Evolutionary conservation across 768 basidiomycete genomes (phyloP).

Genomic region (Paxillus rubicundulus): DNA sequence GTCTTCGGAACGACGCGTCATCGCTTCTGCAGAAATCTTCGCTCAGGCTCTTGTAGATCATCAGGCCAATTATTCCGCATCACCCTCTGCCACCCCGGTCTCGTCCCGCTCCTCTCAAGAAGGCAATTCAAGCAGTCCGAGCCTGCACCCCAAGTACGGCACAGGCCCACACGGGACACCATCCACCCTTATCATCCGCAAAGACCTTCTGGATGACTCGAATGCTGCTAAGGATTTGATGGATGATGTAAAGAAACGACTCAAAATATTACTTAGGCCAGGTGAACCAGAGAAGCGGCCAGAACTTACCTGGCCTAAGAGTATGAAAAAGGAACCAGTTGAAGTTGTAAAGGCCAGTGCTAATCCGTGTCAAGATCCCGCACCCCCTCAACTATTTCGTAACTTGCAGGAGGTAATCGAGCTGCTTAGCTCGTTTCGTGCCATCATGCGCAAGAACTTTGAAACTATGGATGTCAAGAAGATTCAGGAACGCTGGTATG

Average conservation of each 20-base stretch:
- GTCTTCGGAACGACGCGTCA: slow-evolving; percentile 93
- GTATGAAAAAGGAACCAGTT: slow-evolving; percentile 96
- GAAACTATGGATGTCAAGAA: slow-evolving; percentile 89
- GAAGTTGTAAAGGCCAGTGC: slow-evolving; percentile 79
- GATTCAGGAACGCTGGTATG: slow-evolving; percentile 91
- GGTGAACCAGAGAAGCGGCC: slow-evolving; percentile 95
- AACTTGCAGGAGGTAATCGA: slow-evolving; percentile 84
- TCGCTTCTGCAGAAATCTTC: slow-evolving; percentile 96
- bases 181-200: slow-evolving; percentile 75
- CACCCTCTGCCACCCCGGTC: slow-evolving; percentile 45
- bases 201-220: slow-evolving; percentile 96
- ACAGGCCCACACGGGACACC: slow-evolving; percentile 11
- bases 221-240: slow-evolving; percentile 98
- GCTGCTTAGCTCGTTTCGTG: slow-evolving; percentile 82
- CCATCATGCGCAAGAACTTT: slow-evolving; percentile 88
- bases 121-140: slow-evolving; percentile 18
- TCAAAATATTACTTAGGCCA: slow-evolving; percentile 91
- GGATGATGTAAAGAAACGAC: slow-evolving; percentile 97
- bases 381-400: slow-evolving; percentile 2
- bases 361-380: not conserved
- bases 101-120: slow-evolving; percentile 52
- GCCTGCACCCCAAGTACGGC: slow-evolving; percentile 12
- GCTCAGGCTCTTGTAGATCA: slow-evolving; percentile 77
- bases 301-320: slow-evolving; percentile 98
- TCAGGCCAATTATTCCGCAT: slow-evolving; percentile 44